A percentile compares a stretch with the other conserved stretches of the same genome.
These are phyloP conservation scores for Cicer arietinum DNA, from an alignment of 306 rosid species.

Conservation along the genomic window DNA sequence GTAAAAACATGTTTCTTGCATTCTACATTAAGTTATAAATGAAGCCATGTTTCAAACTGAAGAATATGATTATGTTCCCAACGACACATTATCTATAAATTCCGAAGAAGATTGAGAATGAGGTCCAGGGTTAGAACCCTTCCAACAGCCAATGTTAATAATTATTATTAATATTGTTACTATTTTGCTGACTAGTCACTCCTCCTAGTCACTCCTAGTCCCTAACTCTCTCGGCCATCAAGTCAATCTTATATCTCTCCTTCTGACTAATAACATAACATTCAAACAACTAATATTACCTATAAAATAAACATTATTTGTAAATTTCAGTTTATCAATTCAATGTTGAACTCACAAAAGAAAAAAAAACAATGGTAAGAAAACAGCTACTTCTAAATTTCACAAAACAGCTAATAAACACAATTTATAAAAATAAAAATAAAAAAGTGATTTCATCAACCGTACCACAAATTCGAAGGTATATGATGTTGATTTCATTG, in stretches of 20 bases:
- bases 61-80: conserved; percentile 11
- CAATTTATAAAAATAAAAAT: background rate
- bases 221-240: no score
- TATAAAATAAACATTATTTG: no score
- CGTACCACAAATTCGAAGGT: background rate
- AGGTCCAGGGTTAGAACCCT: no score
- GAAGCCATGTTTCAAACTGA: background rate
- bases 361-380: background rate
- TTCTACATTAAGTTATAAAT: conserved; percentile 27
- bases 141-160: no score
- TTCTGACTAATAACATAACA: no score
- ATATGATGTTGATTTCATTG: background rate
- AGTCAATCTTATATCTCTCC: no score
- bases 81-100: background rate
- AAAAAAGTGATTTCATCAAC: background rate
- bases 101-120: no score
- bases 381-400: background rate
- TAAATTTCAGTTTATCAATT: conserved; percentile 2
- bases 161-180: no score
- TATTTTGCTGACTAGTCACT: no score
- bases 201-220: no score
- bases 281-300: no score
- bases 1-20: background rate
- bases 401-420: background rate
- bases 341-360: background rate